A percentile compares a stretch with the other conserved stretches of the same genome.
phyloP scores from a whole-genome alignment of 2,329 filamentous ascomycete genomes.

The Clonostachys byssicola region DNA sequence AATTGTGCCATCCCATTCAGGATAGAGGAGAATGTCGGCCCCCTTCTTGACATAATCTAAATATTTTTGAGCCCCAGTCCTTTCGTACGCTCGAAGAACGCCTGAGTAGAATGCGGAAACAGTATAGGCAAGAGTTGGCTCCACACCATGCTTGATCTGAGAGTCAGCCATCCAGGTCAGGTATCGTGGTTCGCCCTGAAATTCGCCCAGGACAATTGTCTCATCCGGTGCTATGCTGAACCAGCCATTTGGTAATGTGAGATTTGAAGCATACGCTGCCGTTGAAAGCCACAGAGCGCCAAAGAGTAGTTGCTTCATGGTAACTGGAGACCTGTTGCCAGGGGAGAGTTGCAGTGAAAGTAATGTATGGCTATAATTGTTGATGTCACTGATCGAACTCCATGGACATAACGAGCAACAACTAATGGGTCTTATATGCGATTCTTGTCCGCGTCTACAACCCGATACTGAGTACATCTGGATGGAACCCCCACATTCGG shows the following conservation, averaged over 20 bases:
- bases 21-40: conserved; percentile 38
- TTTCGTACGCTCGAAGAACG: conserved; percentile 38
- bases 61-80: conserved; percentile 34
- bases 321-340: neutral
- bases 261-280: neutral
- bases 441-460: no score
- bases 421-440: no score
- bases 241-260: conserved; percentile 1
- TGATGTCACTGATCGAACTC: neutral
- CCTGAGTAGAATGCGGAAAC: conserved; percentile 41
- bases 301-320: no score
- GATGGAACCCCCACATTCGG: no score
- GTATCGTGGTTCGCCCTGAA: neutral
- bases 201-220: neutral
- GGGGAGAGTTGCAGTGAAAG: neutral
- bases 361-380: neutral
- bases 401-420: neutral
- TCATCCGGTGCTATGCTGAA: neutral
- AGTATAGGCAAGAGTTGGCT: conserved; percentile 34
- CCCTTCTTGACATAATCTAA: conserved; percentile 35
- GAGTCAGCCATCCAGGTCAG: conserved; percentile 34
- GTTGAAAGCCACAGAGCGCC: no score
- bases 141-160: conserved; percentile 33
- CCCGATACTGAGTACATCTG: no score
- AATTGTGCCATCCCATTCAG: conserved; percentile 35